These are phyloP conservation scores for Excoecaria agallocha DNA, from an alignment of 345 rosid species.

Conservation along the genomic window DNA sequence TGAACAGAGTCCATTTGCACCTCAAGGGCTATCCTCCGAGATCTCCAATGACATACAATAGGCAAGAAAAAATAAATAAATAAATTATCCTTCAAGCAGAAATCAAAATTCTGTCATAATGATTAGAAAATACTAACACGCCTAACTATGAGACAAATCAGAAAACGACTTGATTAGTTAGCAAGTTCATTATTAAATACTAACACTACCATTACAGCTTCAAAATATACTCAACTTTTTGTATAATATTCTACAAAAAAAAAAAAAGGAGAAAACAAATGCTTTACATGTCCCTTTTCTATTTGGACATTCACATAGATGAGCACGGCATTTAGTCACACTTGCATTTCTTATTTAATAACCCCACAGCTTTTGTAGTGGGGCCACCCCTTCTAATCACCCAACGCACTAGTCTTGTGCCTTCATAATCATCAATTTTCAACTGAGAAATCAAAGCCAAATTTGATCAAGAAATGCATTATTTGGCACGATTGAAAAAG, in stretches of 20 bases:
- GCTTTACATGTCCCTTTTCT: too few relatives aligned
- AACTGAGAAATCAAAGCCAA: neutral
- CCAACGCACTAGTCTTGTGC: slow-evolving; percentile 14
- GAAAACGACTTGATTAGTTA: neutral
- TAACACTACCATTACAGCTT: neutral
- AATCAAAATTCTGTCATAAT: too few relatives aligned
- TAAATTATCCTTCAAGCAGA: too few relatives aligned
- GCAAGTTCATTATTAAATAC: neutral
- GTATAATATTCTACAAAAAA: neutral
- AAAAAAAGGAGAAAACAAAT: neutral
- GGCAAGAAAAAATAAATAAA: too few relatives aligned
- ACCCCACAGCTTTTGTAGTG: neutral
- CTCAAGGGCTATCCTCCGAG: too few relatives aligned
- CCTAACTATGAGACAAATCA: neutral
- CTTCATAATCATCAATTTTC: neutral
- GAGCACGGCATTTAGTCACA: neutral
- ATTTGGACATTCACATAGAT: neutral
- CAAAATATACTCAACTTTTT: neutral
- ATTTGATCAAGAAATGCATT: neutral
- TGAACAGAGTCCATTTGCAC: too few relatives aligned
- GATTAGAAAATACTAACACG: too few relatives aligned
- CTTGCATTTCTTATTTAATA: neutral
- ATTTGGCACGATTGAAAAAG: neutral
- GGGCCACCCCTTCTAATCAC: slow-evolving; percentile 2
- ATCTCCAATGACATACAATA: too few relatives aligned